Percentiles rank a stretch among this genome's conserved stretches.
These are phyloP conservation scores for Jaapia argillacea DNA, from an alignment of 768 basidiomycete genomes.

Conservation along the genomic window DNA sequence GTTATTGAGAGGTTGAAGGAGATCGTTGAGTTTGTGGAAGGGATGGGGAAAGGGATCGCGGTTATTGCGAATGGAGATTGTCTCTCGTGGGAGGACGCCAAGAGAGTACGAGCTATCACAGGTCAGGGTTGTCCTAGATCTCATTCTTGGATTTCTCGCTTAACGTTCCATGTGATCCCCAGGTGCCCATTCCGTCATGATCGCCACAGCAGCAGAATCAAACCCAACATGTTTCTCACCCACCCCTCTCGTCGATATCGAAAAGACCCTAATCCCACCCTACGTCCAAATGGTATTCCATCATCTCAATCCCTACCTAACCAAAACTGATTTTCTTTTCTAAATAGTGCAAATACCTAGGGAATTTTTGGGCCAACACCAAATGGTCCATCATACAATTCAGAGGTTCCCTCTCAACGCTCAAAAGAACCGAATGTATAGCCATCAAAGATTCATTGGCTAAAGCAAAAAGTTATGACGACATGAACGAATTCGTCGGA, in stretches of 20 bases:
- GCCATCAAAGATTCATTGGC: constrained; percentile 41
- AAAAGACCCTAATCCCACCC: constrained; percentile 55
- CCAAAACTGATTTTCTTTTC: constrained; percentile 1
- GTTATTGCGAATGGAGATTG: constrained; percentile 96
- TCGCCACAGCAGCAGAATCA: constrained; percentile 88
- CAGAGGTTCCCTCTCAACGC: constrained; percentile 48
- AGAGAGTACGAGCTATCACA: constrained; percentile 62
- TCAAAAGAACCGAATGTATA: constrained; percentile 52
- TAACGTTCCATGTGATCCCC: too few species aligned
- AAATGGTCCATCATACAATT: constrained; percentile 85
- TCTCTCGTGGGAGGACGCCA: constrained; percentile 65
- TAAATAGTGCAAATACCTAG: constrained; percentile 62
- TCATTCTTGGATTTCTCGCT: too few species aligned
- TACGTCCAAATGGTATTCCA: constrained; percentile 63
- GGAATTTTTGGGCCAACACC: constrained; percentile 75
- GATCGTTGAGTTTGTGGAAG: constrained; percentile 78
- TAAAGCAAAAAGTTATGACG: constrained; percentile 46
- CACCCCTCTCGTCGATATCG: constrained; percentile 57
- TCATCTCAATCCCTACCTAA: background rate
- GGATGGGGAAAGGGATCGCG: constrained; percentile 68
- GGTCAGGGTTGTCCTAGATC: constrained; percentile 31
- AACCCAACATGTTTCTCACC: constrained; percentile 85
- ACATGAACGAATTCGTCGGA: constrained; percentile 9
- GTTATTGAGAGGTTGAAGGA: constrained; percentile 69
- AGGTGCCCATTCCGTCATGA: constrained; percentile 91